Percentiles rank a stretch among this genome's conserved stretches.
phyloP scores from a whole-genome alignment of 169 alveolate species.

The Eimeria zaria region DNA sequence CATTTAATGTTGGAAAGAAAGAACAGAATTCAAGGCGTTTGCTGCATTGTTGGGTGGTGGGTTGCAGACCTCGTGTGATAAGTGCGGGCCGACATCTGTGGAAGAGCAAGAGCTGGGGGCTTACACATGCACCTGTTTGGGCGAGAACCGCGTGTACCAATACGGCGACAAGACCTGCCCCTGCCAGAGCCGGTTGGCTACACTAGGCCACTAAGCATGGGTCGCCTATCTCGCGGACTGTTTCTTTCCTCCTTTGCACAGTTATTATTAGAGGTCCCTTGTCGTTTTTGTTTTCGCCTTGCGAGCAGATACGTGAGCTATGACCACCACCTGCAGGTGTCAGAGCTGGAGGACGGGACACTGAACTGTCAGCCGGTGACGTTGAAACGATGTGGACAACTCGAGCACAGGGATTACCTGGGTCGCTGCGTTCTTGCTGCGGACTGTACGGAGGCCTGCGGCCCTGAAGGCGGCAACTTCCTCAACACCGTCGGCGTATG shows the following conservation, averaged over 20 bases:
- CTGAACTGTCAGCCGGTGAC: conserved; percentile 63
- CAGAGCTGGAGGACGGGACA: conserved; percentile 65
- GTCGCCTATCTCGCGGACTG: background rate
- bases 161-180: conserved; percentile 76
- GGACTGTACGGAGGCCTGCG: conserved; percentile 77
- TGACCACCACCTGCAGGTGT: conserved; percentile 61
- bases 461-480: conserved; percentile 77
- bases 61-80: conserved; percentile 76
- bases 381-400: conserved; percentile 6
- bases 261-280: too few species aligned
- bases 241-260: background rate
- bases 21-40: background rate
- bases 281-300: background rate
- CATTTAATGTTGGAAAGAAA: background rate
- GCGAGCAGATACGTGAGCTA: conserved; percentile 56
- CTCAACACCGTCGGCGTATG: conserved; percentile 60
- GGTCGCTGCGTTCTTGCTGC: conserved; percentile 67
- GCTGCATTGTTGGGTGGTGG: background rate
- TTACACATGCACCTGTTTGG: conserved; percentile 67
- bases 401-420: conserved; percentile 36
- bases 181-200: conserved; percentile 70
- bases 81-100: conserved; percentile 57
- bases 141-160: conserved; percentile 67
- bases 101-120: conserved; percentile 58
- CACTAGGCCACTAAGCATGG: too few species aligned